Evolutionary conservation across 2,329 filamentous ascomycete genomes (phyloP), one percentile per base, ranked within the genome.

Genomic region (Byssochlamys sp.): DNA sequence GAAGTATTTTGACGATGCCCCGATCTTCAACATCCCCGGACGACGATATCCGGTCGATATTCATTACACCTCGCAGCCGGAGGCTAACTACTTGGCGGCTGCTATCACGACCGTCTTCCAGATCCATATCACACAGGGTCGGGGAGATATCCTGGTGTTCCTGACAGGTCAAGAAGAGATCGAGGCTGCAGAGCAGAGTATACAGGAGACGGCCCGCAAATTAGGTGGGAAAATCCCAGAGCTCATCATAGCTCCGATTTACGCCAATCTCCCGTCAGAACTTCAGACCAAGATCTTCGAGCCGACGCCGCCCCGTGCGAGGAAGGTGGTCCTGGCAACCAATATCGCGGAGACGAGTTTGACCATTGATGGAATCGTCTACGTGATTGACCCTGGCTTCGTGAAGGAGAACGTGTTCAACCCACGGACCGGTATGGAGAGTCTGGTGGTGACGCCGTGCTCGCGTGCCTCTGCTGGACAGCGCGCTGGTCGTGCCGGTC

Each of bases 261-360:
- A 99, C 69, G 89, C 91, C 67, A 96, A 95, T 66, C 76, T 99
- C 45, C 91, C 91, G 0, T 91, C 90, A 0, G 91, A 97, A 58
- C 76, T 95, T 1, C 94, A 99, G 70, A 84, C 88, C 53, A 92
- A 92, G 70, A 96, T 97, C 63, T 99, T 99, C 67, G 90, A 96
- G 66, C 91, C 91, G 0, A 95, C 92, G 0, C 92, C 94, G 0
- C 84, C 87, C 0, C 87, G 87, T 19, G 87, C 89, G 0, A 83
- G 94, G 28, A 99, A 97, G 70, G 90, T 97, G 0, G 90, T 99
- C 0, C 76, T 97, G 39, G 91, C 92, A 0, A 97, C 94, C 2
- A 99, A 99, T 69, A 97, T 99, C 71, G 94, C 94, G 2, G 94
- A 99, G 72, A 99, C 94, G 0, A 91, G 86, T 78, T 76, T 99